Conservation (phyloP, 2,329 filamentous ascomycete species). For the Calonectria leucothoes region DNA sequence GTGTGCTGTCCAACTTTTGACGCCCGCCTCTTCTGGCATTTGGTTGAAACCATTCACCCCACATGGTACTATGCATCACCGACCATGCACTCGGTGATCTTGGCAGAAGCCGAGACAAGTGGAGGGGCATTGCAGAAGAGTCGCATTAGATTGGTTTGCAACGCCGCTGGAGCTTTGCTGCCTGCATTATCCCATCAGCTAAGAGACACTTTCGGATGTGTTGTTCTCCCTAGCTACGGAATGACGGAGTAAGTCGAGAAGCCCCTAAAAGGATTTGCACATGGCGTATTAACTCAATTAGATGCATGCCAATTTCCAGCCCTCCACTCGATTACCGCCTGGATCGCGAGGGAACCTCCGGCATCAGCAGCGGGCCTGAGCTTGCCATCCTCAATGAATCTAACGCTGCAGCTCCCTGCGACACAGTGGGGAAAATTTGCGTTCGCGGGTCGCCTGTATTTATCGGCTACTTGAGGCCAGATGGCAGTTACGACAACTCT, state of each 20-base stretch:
- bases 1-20: slow-evolving; percentile 67
- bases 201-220: slow-evolving; percentile 61
- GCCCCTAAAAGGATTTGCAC: too few relatives aligned
- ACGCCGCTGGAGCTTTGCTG: slow-evolving; percentile 64
- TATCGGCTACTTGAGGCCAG: slow-evolving; percentile 58
- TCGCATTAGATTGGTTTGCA: slow-evolving; percentile 64
- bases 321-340: slow-evolving; percentile 64
- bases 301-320: slow-evolving; percentile 68
- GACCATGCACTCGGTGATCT: slow-evolving; percentile 66
- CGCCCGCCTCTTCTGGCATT: slow-evolving; percentile 67
- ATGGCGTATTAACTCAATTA: slow-evolving; percentile 19
- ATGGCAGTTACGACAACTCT: slow-evolving; percentile 56
- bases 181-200: slow-evolving; percentile 62
- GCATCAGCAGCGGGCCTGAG: slow-evolving; percentile 63
- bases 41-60: slow-evolving; percentile 57
- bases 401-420: slow-evolving; percentile 43
- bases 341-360: slow-evolving; percentile 65
- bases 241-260: slow-evolving; percentile 63
- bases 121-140: slow-evolving; percentile 53
- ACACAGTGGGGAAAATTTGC: slow-evolving; percentile 59
- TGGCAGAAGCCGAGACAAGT: slow-evolving; percentile 57
- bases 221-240: slow-evolving; percentile 66
- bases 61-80: slow-evolving; percentile 71
- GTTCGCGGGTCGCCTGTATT: slow-evolving; percentile 65
- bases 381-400: slow-evolving; percentile 60